A percentile compares a stretch with the other conserved stretches of the same genome.
Conservation (phyloP, 306 rosid genomes). For the Cucumis sativus region Cucumber_9930_V3 NC_026661.2:11909001-11909500, state of each 20-base stretch:
- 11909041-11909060: not conserved
- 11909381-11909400: conserved; percentile 10
- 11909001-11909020: not conserved
- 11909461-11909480: not conserved
- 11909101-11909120: not conserved
- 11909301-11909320: not conserved
- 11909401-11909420: not conserved
- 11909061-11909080: not conserved
- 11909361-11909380: not conserved
- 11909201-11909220: not conserved
- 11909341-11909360: not conserved
- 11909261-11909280: not conserved
- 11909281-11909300: not conserved
- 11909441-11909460: not conserved
- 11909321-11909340: not conserved
- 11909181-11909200: not conserved
- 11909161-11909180: not conserved
- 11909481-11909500: not conserved
- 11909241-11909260: not conserved
- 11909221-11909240: not conserved
- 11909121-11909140: not conserved
- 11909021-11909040: not conserved
- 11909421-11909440: conserved; percentile 5
- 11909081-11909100: not conserved
- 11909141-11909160: not conserved